These are phyloP conservation scores for Petrea volubilis DNA, from an alignment of 257 asterid genomes.

Conservation along the genomic window DNA sequence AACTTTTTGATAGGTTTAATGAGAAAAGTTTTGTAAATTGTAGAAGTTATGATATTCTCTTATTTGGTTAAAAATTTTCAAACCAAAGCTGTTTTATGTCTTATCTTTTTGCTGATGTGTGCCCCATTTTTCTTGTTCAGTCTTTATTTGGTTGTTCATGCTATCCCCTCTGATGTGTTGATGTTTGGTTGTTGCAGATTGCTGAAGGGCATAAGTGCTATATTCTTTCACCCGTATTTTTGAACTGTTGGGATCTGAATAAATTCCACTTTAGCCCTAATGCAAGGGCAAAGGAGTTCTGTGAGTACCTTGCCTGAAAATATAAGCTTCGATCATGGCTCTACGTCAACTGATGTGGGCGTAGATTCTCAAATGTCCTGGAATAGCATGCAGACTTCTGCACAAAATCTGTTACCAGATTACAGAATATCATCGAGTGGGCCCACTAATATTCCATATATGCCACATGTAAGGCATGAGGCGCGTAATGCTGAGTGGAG, in stretches of 20 bases:
- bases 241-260: slow-evolving; percentile 11
- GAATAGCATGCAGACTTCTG: slow-evolving; percentile 43
- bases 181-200: slow-evolving; percentile 42
- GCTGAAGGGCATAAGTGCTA: slow-evolving; percentile 26
- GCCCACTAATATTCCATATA: slow-evolving; percentile 32
- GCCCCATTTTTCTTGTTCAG: not conserved
- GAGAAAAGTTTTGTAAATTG: not conserved
- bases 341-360: slow-evolving; percentile 51
- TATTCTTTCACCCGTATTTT: slow-evolving; percentile 17
- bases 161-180: not conserved
- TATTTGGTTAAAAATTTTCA: not conserved
- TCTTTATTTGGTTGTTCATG: not conserved
- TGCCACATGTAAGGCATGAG: slow-evolving; percentile 47
- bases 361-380: slow-evolving; percentile 68
- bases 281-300: slow-evolving; percentile 86
- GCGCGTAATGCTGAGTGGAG: slow-evolving; percentile 56
- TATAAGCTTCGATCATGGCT: slow-evolving; percentile 60
- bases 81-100: not conserved
- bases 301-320: slow-evolving; percentile 67
- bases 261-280: slow-evolving; percentile 41
- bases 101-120: not conserved
- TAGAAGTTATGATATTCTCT: not conserved
- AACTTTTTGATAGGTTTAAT: not conserved
- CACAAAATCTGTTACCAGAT: slow-evolving; percentile 33
- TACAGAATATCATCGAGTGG: slow-evolving; percentile 36